Evolutionary conservation across 768 basidiomycete genomes (phyloP), one percentile per base, ranked within the genome.

Genomic region (Erythrobasidium yunnanense): DNA sequence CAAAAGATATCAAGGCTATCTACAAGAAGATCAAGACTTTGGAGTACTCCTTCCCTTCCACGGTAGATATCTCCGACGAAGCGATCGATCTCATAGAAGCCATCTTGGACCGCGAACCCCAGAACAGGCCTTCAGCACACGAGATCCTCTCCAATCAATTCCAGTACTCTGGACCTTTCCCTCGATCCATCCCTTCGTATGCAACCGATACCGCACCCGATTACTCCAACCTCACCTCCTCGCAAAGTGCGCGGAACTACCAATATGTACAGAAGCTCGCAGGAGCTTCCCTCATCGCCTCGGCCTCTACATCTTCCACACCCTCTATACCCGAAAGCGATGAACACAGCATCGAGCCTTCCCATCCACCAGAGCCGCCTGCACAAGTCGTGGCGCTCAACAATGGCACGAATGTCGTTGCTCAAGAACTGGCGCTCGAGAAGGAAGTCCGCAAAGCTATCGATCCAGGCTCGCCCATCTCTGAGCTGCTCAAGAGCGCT

Each of bases 381-480:
- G 35, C 67, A 65, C 55, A 70, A 33, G 35, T 66, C 25, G 58
- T 60, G 57, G 55, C 57, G 49, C 38, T 69, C 11, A 58, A 79
- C 83, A 27, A 78, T 34, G 38, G 60, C 17, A 35, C 60, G 7
- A 63, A 47, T 25, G 47, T 63, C 46, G 46, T 63, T 18, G 60
- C 60, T n/a, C 60, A 63, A 25, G 60, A 63, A 32, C 6, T 63
- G 7, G 63, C 63, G 25, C n/a, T 65, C 29, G 95, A 99, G 81
- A 86, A 86, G 75, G 95, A 97, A 76, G 96, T 97, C 85, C 86
- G 87, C 78, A 85, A 87, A 72, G 95, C 91, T 1, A 88, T 97
- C 1, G 89, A 91, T 73, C 93, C 92, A 4, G 90, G 88, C 46
- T 88, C 87, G 68, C 95, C 95, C 0, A 92, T 99, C 67, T 88